phyloP scores from a whole-genome alignment of 495 filamentous ascomycete species.

The Bryoglossum gracile region DNA sequence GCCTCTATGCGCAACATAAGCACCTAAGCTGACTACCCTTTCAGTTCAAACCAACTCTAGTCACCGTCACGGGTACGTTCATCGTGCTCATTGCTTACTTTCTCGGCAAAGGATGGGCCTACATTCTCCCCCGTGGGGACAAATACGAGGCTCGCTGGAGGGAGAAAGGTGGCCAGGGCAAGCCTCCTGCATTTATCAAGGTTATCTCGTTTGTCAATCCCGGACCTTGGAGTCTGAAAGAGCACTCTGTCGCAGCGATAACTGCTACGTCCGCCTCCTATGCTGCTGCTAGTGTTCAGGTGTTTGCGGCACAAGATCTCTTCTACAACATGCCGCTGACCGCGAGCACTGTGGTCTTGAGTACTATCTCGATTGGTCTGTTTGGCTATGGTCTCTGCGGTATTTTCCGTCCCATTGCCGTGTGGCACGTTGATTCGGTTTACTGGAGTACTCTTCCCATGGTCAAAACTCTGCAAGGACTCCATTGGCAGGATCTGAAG shows the following conservation, averaged over 20 bases:
- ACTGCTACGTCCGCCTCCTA: slow-evolving; percentile 49
- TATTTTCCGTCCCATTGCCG: slow-evolving; percentile 43
- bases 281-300: slow-evolving; percentile 27
- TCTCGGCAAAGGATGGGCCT: slow-evolving; percentile 29
- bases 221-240: slow-evolving; percentile 71
- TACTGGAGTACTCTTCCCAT: slow-evolving; percentile 36
- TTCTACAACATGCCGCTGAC: slow-evolving; percentile 35
- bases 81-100: slow-evolving; percentile 35
- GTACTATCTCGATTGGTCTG: slow-evolving; percentile 36
- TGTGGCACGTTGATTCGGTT: slow-evolving; percentile 46
- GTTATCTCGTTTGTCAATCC: slow-evolving; percentile 42
- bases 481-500: slow-evolving; percentile 26
- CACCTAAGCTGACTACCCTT: neutral
- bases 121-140: slow-evolving; percentile 21
- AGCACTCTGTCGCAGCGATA: slow-evolving; percentile 67
- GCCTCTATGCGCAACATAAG: slow-evolving; percentile 24
- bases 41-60: slow-evolving; percentile 39
- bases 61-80: slow-evolving; percentile 36
- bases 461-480: slow-evolving; percentile 37
- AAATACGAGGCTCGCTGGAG: slow-evolving; percentile 13
- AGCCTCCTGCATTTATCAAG: slow-evolving; percentile 24
- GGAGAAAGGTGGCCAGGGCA: slow-evolving; percentile 26
- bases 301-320: slow-evolving; percentile 37
- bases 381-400: slow-evolving; percentile 51
- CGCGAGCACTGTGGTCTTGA: slow-evolving; percentile 32